phyloP scores from a whole-genome alignment of 345 rosid genomes.

The Gossypium bickii region DNA sequence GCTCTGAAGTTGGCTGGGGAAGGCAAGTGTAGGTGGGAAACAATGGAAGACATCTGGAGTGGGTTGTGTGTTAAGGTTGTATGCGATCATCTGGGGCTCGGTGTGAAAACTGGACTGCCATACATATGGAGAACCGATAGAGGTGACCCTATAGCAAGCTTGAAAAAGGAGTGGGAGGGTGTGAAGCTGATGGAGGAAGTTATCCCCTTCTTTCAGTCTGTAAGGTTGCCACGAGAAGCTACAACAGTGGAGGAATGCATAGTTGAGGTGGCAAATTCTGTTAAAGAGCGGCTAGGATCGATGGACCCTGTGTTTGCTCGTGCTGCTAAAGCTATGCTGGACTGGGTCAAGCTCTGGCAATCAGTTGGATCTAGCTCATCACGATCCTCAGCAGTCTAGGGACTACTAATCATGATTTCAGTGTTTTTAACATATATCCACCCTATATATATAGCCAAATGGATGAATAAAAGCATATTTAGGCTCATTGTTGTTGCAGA shows the following conservation, averaged over 20 bases:
- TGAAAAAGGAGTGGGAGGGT: conserved; percentile 97
- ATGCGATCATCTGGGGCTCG: conserved; percentile 77
- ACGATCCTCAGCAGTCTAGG: conserved; percentile 5
- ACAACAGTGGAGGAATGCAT: conserved; percentile 64
- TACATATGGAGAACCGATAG: conserved; percentile 90
- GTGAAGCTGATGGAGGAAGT: conserved; percentile 92
- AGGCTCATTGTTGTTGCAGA: background rate
- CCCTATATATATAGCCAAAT: background rate
- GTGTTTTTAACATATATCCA: background rate
- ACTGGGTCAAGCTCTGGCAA: conserved; percentile 77
- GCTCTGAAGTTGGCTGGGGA: conserved; percentile 71
- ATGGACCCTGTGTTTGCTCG: conserved; percentile 55
- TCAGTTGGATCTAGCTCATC: conserved; percentile 39
- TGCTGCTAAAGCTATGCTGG: conserved; percentile 69
- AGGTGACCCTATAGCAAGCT: conserved; percentile 68
- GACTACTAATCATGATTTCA: background rate
- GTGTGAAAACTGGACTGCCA: conserved; percentile 85
- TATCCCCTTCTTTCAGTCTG: conserved; percentile 71
- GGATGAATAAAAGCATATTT: conserved; percentile 2
- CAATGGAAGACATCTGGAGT: conserved; percentile 88
- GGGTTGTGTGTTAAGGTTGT: conserved; percentile 86
- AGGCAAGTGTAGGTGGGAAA: conserved; percentile 94
- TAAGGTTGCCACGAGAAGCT: conserved; percentile 52
- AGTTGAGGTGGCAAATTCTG: conserved; percentile 54
- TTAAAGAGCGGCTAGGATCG: conserved; percentile 61